phyloP scores from a whole-genome alignment of 2,329 filamentous ascomycete species.

The Gaeumannomyces sp. region DNA sequence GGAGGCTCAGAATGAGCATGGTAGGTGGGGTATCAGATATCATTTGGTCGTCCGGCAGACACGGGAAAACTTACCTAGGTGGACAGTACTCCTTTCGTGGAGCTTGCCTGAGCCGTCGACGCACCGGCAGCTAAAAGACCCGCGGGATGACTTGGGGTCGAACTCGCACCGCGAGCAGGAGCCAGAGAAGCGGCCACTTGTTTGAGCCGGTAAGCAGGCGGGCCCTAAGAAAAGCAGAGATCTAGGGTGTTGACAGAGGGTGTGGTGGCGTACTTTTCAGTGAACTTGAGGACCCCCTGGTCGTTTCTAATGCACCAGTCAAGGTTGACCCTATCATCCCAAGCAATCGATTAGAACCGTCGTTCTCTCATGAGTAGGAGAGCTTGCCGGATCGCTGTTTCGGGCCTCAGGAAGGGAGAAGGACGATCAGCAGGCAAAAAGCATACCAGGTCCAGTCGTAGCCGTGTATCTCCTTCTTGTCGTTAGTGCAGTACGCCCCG shows the following conservation, averaged over 20 bases:
- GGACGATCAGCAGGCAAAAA: background rate
- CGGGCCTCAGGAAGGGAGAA: background rate
- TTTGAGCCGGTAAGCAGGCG: background rate
- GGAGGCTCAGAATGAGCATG: background rate
- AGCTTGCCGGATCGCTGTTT: background rate
- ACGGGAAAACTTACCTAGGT: constrained; percentile 20
- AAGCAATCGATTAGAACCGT: background rate
- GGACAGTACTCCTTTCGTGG: constrained; percentile 13
- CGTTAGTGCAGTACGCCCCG: constrained; percentile 6
- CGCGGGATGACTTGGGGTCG: constrained; percentile 4
- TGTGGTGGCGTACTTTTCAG: constrained; percentile 13
- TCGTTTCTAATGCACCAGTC: constrained; percentile 25
- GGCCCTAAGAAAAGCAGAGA: no score
- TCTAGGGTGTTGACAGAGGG: constrained; percentile 3
- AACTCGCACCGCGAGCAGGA: constrained; percentile 19
- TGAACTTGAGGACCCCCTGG: constrained; percentile 18
- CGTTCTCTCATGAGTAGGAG: no score
- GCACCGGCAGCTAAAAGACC: constrained; percentile 20
- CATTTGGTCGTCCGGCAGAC: no score
- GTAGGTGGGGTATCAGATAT: background rate
- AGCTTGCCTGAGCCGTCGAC: constrained; percentile 10
- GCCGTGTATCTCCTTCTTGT: constrained; percentile 18
- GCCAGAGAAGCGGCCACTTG: constrained; percentile 19
- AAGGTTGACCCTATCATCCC: constrained; percentile 28
- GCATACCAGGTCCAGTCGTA: constrained; percentile 35